Base-by-base conservation (phyloP, 768 basidiomycete species). In the Trametes cinnabarina region DNA sequence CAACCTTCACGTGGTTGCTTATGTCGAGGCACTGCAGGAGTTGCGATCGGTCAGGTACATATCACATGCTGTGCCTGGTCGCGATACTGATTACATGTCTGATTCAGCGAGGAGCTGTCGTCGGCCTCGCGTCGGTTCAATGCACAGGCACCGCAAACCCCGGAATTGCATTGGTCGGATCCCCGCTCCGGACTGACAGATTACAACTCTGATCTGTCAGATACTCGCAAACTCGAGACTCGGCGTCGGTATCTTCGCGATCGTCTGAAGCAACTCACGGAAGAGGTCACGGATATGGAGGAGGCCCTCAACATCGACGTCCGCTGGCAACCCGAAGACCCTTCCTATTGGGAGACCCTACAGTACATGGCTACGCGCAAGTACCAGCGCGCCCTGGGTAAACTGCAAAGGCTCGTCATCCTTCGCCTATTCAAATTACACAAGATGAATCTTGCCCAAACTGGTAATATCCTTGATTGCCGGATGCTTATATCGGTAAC, bases 21-120 rank as follows among this genome's bases (percentile, higher is more conserved):
- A 75, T 59, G 71, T 73, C 3, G 71, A 74, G 57, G 58, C 66
- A 4, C 63, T 75, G 4, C 59, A 71, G 42, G 37, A 65, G 30
- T 55, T 66, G 9, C 26, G 44, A 5, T 28, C 52, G 14, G 43
- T 55, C 14, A 50, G 51, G 63, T 66, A 42, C 51, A 53, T 19
- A 28, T n/a, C n/a, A n/a, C n/a, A n/a, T n/a, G n/a, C n/a, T n/a
- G n/a, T n/a, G n/a, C n/a, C n/a, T 30, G 11, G 19, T 9, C 32
- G 9, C 37, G 26, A 15, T 25, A 6, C 11, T 14, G 35, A 19
- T 17, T 32, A 32, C 30, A n/a, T n/a, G n/a, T n/a, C n/a, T 32
- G 30, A 6, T 32, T 32, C 19, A 49, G 56, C 14, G 19, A 26
- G 15, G 25, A 46, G 15, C 40, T 32, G 10, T 8, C 7, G 9